phyloP scores from a whole-genome alignment of 179 eudicot species.

The Heliamphora pulchella region DNA sequence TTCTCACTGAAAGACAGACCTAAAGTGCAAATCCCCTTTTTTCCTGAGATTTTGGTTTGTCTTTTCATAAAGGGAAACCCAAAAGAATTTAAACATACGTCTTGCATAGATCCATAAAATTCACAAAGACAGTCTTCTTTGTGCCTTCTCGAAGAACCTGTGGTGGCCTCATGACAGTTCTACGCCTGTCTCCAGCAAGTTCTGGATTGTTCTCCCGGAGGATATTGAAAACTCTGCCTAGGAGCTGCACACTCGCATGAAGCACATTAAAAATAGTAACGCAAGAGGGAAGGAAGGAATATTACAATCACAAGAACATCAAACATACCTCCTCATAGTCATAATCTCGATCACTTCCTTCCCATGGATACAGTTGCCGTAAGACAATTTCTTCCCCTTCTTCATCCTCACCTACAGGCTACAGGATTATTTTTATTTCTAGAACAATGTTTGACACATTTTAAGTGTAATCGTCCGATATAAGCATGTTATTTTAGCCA shows the following conservation, averaged over 20 bases:
- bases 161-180: constrained; percentile 44
- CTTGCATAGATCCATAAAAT: constrained; percentile 41
- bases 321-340: constrained; percentile 38
- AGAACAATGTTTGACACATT: neutral
- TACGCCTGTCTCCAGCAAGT: constrained; percentile 34
- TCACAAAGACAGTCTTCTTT: constrained; percentile 33
- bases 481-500: constrained; percentile 5
- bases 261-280: neutral
- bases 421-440: neutral
- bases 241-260: constrained; percentile 22
- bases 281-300: neutral
- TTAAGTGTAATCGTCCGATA: neutral
- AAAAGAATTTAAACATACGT: constrained; percentile 27
- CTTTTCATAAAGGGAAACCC: neutral
- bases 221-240: constrained; percentile 26
- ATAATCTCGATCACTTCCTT: constrained; percentile 44
- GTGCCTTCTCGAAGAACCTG: constrained; percentile 41
- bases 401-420: constrained; percentile 18
- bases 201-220: constrained; percentile 33
- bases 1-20: neutral
- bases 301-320: neutral
- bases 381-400: constrained; percentile 22
- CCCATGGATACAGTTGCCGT: constrained; percentile 31
- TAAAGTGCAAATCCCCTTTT: neutral
- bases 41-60: neutral